Conservation (phyloP, 2,329 filamentous ascomycete genomes). For the Colletotrichum tamarilloi region DNA sequence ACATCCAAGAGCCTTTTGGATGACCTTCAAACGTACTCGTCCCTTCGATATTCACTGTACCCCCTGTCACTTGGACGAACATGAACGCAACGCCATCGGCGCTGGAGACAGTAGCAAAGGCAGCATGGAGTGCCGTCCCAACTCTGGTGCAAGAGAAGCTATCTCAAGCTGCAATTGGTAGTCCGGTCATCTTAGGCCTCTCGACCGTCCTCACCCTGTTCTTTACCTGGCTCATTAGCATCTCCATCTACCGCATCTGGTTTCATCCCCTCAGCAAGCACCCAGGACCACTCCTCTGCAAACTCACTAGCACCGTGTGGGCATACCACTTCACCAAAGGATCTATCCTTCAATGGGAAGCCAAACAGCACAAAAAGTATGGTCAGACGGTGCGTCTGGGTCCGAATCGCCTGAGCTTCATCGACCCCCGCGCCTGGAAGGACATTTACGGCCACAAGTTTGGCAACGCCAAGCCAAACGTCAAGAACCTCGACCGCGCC, state of each 20-base stretch:
- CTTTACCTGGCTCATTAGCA: neutral
- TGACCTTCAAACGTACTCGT: neutral
- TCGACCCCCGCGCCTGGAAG: slow-evolving; percentile 35
- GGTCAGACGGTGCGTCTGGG: slow-evolving; percentile 36
- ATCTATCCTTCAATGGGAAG: slow-evolving; percentile 6
- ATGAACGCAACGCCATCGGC: neutral
- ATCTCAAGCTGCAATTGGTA: neutral
- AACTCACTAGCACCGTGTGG: neutral
- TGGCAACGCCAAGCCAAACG: neutral
- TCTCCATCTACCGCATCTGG: slow-evolving; percentile 43
- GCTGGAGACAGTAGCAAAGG: neutral
- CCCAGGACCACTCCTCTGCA: slow-evolving; percentile 38
- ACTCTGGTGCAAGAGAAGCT: neutral
- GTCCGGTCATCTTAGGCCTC: neutral
- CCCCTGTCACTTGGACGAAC: neutral
- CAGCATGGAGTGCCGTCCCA: neutral
- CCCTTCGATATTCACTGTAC: neutral
- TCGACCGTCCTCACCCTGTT: neutral
- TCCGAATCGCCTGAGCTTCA: slow-evolving; percentile 36
- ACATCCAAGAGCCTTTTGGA: neutral
- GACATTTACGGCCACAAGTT: slow-evolving; percentile 32
- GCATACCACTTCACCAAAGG: slow-evolving; percentile 15
- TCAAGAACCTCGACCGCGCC: neutral
- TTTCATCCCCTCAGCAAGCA: slow-evolving; percentile 45
- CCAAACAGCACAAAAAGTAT: slow-evolving; percentile 17